Evolutionary conservation across 2,329 filamentous ascomycete species (phyloP), one percentile per base, ranked within the genome.

Genomic region (Proliferodiscus dingleyae): DNA sequence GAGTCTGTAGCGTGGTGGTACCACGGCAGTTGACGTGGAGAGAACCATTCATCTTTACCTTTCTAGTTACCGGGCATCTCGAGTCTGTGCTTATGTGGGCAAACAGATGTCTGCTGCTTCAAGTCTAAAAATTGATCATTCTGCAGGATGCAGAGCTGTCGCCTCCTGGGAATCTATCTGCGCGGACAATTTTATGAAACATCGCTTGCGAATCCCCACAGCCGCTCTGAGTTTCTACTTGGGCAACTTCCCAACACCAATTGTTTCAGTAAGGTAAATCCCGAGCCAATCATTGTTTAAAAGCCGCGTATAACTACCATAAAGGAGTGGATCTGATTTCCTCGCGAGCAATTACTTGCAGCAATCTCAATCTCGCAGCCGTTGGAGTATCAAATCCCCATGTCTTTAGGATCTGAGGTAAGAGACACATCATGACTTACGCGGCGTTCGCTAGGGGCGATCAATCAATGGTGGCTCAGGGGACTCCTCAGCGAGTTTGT

Each of bases 401-500:
- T 10, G n/a, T n/a, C 8, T 15, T 13, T 7, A 32, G n/a, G 29
- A 32, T 32, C 29, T 15, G 29, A 32, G 15, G 29, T 5, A 19
- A 37, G 34, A 37, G 15, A 16, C 33, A 37, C 1, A 37, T 22
- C 33, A 23, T 22, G 36, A 39, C 33, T 45, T 41, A 45, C 41
- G 37, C 30, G 37, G 33, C 44, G 44, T 47, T 41, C 24, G 36
- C 37, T 46, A 37, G 43, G 21, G 33, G 23, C 32, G 39, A 39
- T 37, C 34, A 24, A 37, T 15, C 34, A 37, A 24, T 37, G 7
- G n/a, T n/a, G 5, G 5, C 18, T 10, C 4, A 15, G 23, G 23
- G 3, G 2, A 22, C 10, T 23, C 21, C 34, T 22, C 19, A 37
- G 9, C 13, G n/a, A n/a, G 34, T 37, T 37, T 37, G 34, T 37